Base-by-base conservation (phyloP, 2,329 filamentous ascomycete genomes). In the Raffaelea deltoideospora region DNA sequence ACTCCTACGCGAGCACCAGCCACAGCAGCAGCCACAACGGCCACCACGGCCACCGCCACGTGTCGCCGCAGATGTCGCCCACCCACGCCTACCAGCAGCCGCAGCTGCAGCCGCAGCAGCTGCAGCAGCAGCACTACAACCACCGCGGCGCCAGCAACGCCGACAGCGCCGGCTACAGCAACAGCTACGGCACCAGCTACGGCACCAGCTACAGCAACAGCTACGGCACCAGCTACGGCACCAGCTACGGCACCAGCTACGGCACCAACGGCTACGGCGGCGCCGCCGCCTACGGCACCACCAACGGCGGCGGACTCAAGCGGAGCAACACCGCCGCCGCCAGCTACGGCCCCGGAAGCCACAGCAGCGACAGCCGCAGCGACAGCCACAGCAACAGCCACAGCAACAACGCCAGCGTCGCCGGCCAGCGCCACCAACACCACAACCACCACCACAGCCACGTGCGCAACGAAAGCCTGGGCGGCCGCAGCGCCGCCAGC, bases 281-380 rank as follows among this genome's bases (percentile, higher is more conserved):
- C 43, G 14, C 23, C 23, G 23, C 8, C 23, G 23, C 23, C 23
- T 8, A 13, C 23, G 8, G 13, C 10, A 41, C 41, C n/a, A 51
- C 52, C 37, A 8, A 45, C 13, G 52, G 55, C 33, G 39, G 45
- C 24, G 52, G 22, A 5, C 23, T 47, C 13, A 53, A 42, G 43
- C 48, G 52, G 23, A 51, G 49, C 26, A 52, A 53, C 24, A 50
- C 31, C 31, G 31, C 5, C 31, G 19, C 10, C 26, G 26, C 9
- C 26, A n/a, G 10, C 26, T 6, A 14, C 10, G 26, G 10, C 6
- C n/a, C 11, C n/a, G 26, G 10, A n/a, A 9, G 5, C 2, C 45
- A 46, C 14, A 47, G 45, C 31, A 42, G 50, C 5, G 49, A 52
- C 22, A 48, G 48, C 39, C 47, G 48, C 26, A 40, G 41, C 35